A percentile compares a stretch with the other conserved stretches of the same genome.
These are phyloP conservation scores for Pseudocercospora vitis DNA, from an alignment of 2,329 filamentous ascomycete species.

Conservation along the genomic window DNA sequence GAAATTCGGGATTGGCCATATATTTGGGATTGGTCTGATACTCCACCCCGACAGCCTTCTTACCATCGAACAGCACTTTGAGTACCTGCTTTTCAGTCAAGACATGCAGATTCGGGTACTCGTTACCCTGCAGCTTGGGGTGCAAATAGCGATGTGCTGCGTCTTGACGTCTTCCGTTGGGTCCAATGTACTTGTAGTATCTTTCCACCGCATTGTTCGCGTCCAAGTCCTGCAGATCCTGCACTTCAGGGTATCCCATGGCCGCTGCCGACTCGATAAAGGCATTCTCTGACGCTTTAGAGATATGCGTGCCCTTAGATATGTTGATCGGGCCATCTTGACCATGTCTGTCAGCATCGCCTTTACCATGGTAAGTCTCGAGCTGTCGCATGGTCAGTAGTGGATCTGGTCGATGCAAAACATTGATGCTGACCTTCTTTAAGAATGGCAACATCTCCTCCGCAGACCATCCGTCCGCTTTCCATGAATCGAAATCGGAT, in stretches of 20 bases:
- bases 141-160: constrained; percentile 58
- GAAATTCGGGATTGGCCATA: constrained; percentile 34
- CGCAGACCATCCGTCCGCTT: constrained; percentile 53
- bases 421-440: constrained; percentile 47
- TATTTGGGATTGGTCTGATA: constrained; percentile 51
- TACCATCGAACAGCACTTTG: constrained; percentile 39
- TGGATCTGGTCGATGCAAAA: not conserved
- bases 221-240: constrained; percentile 56
- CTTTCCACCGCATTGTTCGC: constrained; percentile 43
- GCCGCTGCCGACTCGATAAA: constrained; percentile 52
- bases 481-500: constrained; percentile 55
- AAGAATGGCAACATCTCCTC: constrained; percentile 56
- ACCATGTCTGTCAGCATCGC: constrained; percentile 52
- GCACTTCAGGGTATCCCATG: constrained; percentile 53
- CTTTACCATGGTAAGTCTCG: constrained; percentile 57
- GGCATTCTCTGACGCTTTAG: constrained; percentile 45
- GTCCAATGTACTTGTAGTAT: constrained; percentile 51
- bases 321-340: constrained; percentile 57
- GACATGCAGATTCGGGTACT: constrained; percentile 59
- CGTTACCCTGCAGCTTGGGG: constrained; percentile 49
- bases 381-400: constrained; percentile 37
- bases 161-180: constrained; percentile 58
- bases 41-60: constrained; percentile 60
- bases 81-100: constrained; percentile 58
- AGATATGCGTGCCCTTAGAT: constrained; percentile 51